Evolutionary conservation across 2,329 filamentous ascomycete species (phyloP).

Genomic region (Ilyonectria robusta): DNA sequence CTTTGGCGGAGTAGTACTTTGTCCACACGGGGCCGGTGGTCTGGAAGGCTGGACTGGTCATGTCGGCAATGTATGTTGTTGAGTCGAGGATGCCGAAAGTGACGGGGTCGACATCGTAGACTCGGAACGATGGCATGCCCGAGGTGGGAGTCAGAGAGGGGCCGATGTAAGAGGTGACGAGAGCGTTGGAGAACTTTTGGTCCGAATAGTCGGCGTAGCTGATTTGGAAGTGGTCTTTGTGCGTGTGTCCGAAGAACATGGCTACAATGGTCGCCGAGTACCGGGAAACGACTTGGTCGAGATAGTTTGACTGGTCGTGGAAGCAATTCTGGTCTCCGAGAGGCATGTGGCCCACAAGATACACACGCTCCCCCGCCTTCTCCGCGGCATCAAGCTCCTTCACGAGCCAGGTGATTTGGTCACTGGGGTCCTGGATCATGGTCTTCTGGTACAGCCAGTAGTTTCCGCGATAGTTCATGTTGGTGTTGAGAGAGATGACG

Average conservation of each 20-base stretch:
- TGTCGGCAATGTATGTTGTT: slow-evolving; percentile 68
- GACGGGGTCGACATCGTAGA: slow-evolving; percentile 70
- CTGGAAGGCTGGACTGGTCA: slow-evolving; percentile 60
- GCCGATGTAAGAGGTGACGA: slow-evolving; percentile 66
- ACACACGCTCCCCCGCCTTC: slow-evolving; percentile 65
- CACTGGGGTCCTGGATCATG: slow-evolving; percentile 65
- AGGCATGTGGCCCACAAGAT: slow-evolving; percentile 71
- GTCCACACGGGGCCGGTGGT: slow-evolving; percentile 64
- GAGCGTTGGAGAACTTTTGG: slow-evolving; percentile 59
- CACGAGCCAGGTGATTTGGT: slow-evolving; percentile 68
- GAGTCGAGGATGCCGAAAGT: slow-evolving; percentile 69
- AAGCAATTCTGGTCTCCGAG: slow-evolving; percentile 65
- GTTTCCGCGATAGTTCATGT: slow-evolving; percentile 72
- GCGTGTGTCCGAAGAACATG: slow-evolving; percentile 72
- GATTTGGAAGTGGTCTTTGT: slow-evolving; percentile 70
- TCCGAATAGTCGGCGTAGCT: slow-evolving; percentile 64
- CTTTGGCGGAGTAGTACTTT: slow-evolving; percentile 70
- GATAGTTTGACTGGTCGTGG: slow-evolving; percentile 65
- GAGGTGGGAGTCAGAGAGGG: slow-evolving; percentile 69
- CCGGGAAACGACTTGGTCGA: slow-evolving; percentile 67
- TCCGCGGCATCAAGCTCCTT: slow-evolving; percentile 68
- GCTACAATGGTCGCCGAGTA: slow-evolving; percentile 68
- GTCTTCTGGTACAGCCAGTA: slow-evolving; percentile 67
- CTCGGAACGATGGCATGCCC: slow-evolving; percentile 69
- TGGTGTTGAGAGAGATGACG: slow-evolving; percentile 72